Percentiles rank a stretch among this genome's conserved stretches.
phyloP scores from a whole-genome alignment of 805 yeast species.

The Candida loeiensis region DNA sequence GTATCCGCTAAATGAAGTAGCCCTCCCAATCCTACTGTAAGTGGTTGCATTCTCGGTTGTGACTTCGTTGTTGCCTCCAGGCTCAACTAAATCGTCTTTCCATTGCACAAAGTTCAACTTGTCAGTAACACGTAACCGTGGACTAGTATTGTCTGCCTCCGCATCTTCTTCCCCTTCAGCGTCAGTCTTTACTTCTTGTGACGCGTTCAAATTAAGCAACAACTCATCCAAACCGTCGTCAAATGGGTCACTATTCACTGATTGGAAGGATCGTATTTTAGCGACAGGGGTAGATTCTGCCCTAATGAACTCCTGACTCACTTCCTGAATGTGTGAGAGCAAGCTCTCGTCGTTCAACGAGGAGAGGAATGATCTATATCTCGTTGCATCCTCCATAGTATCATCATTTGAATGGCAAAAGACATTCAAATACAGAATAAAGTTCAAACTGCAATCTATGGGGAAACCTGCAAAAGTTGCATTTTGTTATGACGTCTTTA shows the following conservation, averaged over 20 bases:
- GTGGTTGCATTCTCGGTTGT: too few relatives aligned
- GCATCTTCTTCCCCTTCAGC: conserved; percentile 1
- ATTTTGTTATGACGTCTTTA: neutral
- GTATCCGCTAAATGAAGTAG: too few relatives aligned
- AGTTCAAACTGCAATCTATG: neutral
- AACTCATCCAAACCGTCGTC: conserved; percentile 24
- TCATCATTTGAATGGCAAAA: neutral
- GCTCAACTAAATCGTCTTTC: too few relatives aligned
- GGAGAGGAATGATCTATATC: conserved; percentile 14
- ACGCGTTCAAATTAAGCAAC: conserved; percentile 8
- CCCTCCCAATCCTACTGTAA: too few relatives aligned
- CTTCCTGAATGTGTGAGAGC: conserved; percentile 16
- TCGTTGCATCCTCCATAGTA: neutral
- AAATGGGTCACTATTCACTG: conserved; percentile 23
- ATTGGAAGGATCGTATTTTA: conserved; percentile 6
- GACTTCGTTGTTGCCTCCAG: too few relatives aligned
- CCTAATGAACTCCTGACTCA: conserved; percentile 9
- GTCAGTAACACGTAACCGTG: too few relatives aligned
- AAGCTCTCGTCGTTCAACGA: conserved; percentile 22
- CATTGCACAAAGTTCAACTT: too few relatives aligned
- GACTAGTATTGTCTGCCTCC: neutral
- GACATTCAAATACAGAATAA: neutral
- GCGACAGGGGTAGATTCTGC: conserved; percentile 10
- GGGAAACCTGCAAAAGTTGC: neutral
- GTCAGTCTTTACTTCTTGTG: conserved; percentile 1